Evolutionary conservation across 2,329 filamentous ascomycete species (phyloP), one percentile per base, ranked within the genome.

Genomic region (Ophiosphaerella narmari): DNA sequence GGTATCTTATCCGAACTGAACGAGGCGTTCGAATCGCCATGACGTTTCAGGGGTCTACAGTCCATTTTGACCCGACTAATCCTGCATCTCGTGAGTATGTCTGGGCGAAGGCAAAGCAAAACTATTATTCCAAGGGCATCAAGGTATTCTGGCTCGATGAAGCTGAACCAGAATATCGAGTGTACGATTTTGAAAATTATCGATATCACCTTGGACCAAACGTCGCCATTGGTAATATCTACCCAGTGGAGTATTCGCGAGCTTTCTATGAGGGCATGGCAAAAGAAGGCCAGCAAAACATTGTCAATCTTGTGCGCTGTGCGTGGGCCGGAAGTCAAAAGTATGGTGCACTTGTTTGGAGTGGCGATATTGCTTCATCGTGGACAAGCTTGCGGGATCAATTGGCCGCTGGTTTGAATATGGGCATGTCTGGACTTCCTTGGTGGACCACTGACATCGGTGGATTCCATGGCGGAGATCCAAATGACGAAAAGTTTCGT

Each of bases 401-500:
- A 64, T 72, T 88, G 2, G 77, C 82, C 0, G 85, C 86, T 0
- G 86, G 86, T 0, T 72, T 88, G 16, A 86, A 86, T 62, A 86
- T 87, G 81, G 86, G 84, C 0, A 71, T 88, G 4, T 77, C 83
- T 0, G 86, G 86, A 0, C 77, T 88, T 8, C 80, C 84, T 0
- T 87, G 85, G 85, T 88, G 84, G 83, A 88, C 86, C 0, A 88
- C 85, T 0, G 86, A 88, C 58, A 88, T 88, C 44, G 86, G 86
- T 1, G 86, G 86, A 0, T 88, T 89, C 62, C 85, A 88, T 60
- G 85, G 85, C 5, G 86, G 86, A 0, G 77, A 85, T 52, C 82
- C 84, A 0, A 66, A 74, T 1, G 79, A 86, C 39, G 69, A 74
- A 1, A 74, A 60, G 0, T 88, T 88, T 68, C 76, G 83, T 7